phyloP scores from a whole-genome alignment of 345 rosid genomes.

The Eucalyptus guilfoylei region DNA sequence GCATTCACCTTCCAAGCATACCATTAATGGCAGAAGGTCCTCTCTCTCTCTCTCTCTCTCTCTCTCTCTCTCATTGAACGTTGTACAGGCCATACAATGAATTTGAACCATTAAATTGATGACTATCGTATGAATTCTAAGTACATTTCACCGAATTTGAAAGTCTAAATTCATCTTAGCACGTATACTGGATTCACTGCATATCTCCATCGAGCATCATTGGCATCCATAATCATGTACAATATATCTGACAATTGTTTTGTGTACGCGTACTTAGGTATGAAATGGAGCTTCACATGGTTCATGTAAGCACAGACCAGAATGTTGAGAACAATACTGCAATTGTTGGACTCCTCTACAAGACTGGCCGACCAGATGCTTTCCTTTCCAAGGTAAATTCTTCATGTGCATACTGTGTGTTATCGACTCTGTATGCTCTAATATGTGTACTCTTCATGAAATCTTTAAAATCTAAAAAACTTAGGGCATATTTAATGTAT shows the following conservation, averaged over 20 bases:
- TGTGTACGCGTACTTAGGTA: slow-evolving; percentile 9
- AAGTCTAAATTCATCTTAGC: not conserved
- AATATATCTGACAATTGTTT: not conserved
- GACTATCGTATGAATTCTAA: no score
- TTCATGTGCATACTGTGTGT: not conserved
- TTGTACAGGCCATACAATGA: not conserved
- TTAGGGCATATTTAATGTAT: not conserved
- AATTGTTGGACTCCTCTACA: slow-evolving; percentile 43
- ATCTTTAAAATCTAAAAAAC: no score
- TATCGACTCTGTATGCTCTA: not conserved
- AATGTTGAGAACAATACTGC: slow-evolving; percentile 18
- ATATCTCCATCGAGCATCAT: not conserved
- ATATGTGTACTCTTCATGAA: not conserved
- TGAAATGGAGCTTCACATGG: slow-evolving; percentile 72
- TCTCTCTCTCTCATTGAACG: not conserved
- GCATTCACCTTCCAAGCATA: slow-evolving; percentile 78
- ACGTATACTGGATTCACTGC: not conserved
- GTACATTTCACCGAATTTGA: no score
- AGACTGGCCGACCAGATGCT: slow-evolving; percentile 24
- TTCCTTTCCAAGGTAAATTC: slow-evolving; percentile 42
- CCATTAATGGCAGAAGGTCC: slow-evolving; percentile 52
- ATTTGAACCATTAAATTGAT: no score
- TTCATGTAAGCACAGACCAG: slow-evolving; percentile 37
- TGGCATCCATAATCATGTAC: not conserved
- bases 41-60: not conserved